Conservation (phyloP, 1,284 basidiomycete species). For the Leccinum pallidistipes region DNA sequence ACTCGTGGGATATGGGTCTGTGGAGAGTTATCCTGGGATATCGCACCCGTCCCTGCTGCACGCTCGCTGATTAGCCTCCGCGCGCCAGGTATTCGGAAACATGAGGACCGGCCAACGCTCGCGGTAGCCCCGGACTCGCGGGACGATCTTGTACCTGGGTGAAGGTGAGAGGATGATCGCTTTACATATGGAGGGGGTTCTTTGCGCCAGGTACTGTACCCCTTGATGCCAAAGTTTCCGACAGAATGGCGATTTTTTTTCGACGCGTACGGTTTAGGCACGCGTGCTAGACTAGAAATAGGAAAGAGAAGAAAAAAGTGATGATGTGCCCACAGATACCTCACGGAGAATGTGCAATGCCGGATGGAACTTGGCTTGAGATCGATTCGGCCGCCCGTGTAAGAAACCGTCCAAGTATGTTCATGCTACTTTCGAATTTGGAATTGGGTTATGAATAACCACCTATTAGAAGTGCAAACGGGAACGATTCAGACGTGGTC, state of each 20-base stretch:
- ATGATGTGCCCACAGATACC: background rate
- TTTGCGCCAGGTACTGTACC: background rate
- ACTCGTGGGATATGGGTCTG: background rate
- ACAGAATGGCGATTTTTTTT: constrained; percentile 8
- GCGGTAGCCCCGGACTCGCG: background rate
- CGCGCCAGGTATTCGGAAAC: constrained; percentile 9
- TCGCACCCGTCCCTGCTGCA: background rate
- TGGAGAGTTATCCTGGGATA: background rate
- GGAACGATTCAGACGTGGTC: background rate
- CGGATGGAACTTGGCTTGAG: background rate
- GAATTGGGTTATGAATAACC: constrained; percentile 8
- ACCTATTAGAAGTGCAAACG: background rate
- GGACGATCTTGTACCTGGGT: constrained; percentile 16
- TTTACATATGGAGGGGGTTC: background rate
- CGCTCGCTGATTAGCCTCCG: background rate
- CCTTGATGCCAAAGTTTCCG: constrained; percentile 16
- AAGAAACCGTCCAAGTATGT: constrained; percentile 16
- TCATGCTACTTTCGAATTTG: constrained; percentile 8
- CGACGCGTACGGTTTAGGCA: background rate
- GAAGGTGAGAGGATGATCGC: constrained; percentile 7
- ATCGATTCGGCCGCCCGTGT: constrained; percentile 8
- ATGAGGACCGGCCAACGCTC: background rate
- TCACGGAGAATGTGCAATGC: background rate
- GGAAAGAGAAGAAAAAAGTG: constrained; percentile 1
- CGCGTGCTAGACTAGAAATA: background rate